phyloP scores from a whole-genome alignment of 2,329 filamentous ascomycete genomes.

The Lomentospora prolificans region DNA sequence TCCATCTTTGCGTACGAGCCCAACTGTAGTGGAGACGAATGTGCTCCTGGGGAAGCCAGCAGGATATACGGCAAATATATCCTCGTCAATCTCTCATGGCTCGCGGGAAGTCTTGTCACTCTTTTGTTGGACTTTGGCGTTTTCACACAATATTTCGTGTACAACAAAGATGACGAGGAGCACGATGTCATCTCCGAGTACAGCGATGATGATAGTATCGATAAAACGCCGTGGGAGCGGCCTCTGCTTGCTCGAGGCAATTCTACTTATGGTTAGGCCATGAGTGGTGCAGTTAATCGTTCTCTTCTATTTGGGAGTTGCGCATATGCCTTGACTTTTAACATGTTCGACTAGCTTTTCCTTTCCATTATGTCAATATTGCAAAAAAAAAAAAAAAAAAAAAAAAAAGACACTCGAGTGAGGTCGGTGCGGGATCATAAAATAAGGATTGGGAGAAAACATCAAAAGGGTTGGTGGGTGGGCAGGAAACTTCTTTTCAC shows the following conservation, averaged over 20 bases:
- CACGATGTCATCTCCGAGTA: conserved; percentile 12
- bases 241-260: conserved; percentile 8
- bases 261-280: conserved; percentile 7
- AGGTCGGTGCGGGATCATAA: background rate
- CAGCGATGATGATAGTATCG: background rate
- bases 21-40: conserved; percentile 46
- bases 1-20: conserved; percentile 88
- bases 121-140: conserved; percentile 76
- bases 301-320: background rate
- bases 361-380: too few relatives aligned
- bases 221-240: conserved; percentile 4
- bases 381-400: too few relatives aligned
- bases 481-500: background rate
- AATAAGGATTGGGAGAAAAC: too few relatives aligned
- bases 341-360: background rate
- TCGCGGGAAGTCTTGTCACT: conserved; percentile 82
- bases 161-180: conserved; percentile 41
- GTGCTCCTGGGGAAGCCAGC: conserved; percentile 54
- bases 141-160: conserved; percentile 87
- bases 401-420: background rate
- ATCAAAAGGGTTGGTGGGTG: background rate
- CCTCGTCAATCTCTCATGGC: conserved; percentile 82
- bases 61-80: conserved; percentile 71
- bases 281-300: background rate
- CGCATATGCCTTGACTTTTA: background rate